phyloP scores from a whole-genome alignment of 495 filamentous ascomycete species.

The Lepraria neglecta region DNA sequence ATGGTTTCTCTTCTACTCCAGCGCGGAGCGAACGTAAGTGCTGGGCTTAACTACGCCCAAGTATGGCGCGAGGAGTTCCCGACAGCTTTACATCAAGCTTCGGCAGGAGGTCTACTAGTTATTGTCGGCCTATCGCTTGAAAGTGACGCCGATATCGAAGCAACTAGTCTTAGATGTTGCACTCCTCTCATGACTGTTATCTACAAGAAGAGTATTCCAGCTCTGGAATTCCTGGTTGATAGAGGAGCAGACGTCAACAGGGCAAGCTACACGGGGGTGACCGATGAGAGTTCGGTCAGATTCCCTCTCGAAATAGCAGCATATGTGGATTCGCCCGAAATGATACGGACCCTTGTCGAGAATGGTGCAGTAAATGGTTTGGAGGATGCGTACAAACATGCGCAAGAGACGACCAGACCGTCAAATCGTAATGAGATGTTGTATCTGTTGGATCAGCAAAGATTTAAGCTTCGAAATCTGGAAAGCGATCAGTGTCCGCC shows the following conservation, averaged over 20 bases:
- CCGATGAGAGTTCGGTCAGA: not conserved
- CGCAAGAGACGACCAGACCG: no score
- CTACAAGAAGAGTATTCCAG: not conserved
- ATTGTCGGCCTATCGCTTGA: conserved; percentile 25
- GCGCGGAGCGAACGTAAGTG: not conserved
- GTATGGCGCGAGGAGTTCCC: not conserved
- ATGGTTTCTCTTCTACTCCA: not conserved
- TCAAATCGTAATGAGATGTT: no score
- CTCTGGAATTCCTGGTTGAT: conserved; percentile 22
- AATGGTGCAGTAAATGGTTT: no score
- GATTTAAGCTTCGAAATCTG: no score
- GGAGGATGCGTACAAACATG: no score
- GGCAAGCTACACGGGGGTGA: fast-evolving
- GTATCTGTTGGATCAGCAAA: no score
- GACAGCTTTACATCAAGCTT: conserved; percentile 24
- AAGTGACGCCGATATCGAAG: conserved; percentile 27
- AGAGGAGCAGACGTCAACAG: conserved; percentile 24
- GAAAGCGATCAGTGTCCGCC: no score
- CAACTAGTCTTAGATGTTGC: conserved; percentile 3
- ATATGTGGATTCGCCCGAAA: not conserved
- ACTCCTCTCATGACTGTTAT: conserved; percentile 31
- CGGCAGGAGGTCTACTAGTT: conserved; percentile 5
- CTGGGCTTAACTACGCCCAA: no score
- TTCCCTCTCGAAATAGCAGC: not conserved
- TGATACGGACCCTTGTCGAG: no score